Percentiles rank a stretch among this genome's conserved stretches.
Evolutionary conservation across 1,284 basidiomycete genomes (phyloP).

Genomic region (Marasmius tenuissimus): DNA sequence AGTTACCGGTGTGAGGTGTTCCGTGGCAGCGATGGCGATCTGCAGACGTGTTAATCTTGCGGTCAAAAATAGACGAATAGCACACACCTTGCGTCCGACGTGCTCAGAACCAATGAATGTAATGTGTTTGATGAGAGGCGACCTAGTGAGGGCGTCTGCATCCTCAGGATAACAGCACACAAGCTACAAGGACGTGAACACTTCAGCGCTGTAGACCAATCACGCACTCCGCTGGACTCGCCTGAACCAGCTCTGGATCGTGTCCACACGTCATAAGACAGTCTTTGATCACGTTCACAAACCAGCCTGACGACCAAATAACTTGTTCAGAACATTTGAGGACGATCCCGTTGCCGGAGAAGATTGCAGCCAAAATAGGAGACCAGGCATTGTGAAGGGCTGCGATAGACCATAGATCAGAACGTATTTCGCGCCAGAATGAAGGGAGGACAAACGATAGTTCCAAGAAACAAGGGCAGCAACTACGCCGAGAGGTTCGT

Average conservation of each 20-base stretch:
- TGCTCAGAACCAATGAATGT: constrained; percentile 93
- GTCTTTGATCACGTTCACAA: constrained; percentile 72
- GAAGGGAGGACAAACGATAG: constrained; percentile 61
- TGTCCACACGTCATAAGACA: constrained; percentile 79
- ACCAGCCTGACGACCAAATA: constrained; percentile 86
- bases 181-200: constrained; percentile 40
- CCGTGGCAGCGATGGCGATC: constrained; percentile 82
- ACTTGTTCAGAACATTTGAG: constrained; percentile 94
- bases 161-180: constrained; percentile 89
- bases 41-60: constrained; percentile 7
- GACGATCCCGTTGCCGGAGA: constrained; percentile 88
- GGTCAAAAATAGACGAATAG: not conserved
- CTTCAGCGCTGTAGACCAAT: constrained; percentile 18
- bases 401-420: constrained; percentile 25
- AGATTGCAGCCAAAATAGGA: constrained; percentile 87
- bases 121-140: constrained; percentile 79
- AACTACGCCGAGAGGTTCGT: constrained; percentile 93
- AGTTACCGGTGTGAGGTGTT: constrained; percentile 85
- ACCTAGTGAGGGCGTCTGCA: constrained; percentile 80
- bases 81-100: constrained; percentile 77
- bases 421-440: not conserved
- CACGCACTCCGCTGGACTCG: constrained; percentile 23
- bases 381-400: constrained; percentile 93
- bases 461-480: constrained; percentile 95
- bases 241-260: constrained; percentile 81